Evolutionary conservation across 2,329 filamentous ascomycete species (phyloP).

Genomic region (Microsporum audouinii): DNA sequence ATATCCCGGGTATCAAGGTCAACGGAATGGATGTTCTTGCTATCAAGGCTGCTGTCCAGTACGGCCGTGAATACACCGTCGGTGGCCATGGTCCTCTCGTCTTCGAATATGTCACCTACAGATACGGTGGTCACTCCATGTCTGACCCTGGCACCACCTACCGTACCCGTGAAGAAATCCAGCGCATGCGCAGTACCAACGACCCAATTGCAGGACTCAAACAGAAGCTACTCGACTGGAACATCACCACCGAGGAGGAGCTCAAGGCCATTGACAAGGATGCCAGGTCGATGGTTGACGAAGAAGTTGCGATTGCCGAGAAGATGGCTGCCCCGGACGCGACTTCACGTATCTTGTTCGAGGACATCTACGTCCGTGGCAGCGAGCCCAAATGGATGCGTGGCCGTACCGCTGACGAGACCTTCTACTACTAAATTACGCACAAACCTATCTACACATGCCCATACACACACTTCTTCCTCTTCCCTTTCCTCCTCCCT

Average conservation of each 20-base stretch:
- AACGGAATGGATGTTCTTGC: slow-evolving; percentile 99
- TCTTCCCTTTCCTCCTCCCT: background rate
- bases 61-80: slow-evolving; percentile 78
- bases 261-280: slow-evolving; percentile 95
- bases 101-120: slow-evolving; percentile 97
- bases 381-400: slow-evolving; percentile 80
- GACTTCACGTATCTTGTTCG: slow-evolving; percentile 72
- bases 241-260: slow-evolving; percentile 80
- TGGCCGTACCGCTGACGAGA: slow-evolving; percentile 82
- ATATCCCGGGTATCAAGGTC: slow-evolving; percentile 98
- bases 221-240: slow-evolving; percentile 96
- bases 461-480: background rate
- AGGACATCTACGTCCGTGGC: slow-evolving; percentile 90
- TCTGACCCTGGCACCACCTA: slow-evolving; percentile 98
- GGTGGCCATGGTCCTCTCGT: slow-evolving; percentile 85
- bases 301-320: slow-evolving; percentile 83
- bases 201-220: slow-evolving; percentile 97
- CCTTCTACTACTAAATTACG: slow-evolving; percentile 58
- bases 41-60: slow-evolving; percentile 89
- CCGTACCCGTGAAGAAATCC: slow-evolving; percentile 97
- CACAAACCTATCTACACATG: background rate
- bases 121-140: slow-evolving; percentile 99
- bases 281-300: slow-evolving; percentile 71
- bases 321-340: slow-evolving; percentile 70
- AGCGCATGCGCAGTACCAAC: slow-evolving; percentile 98